These are phyloP conservation scores for Verticillium tricorpus DNA, from an alignment of 2,329 filamentous ascomycete species.

Conservation along the genomic window DNA sequence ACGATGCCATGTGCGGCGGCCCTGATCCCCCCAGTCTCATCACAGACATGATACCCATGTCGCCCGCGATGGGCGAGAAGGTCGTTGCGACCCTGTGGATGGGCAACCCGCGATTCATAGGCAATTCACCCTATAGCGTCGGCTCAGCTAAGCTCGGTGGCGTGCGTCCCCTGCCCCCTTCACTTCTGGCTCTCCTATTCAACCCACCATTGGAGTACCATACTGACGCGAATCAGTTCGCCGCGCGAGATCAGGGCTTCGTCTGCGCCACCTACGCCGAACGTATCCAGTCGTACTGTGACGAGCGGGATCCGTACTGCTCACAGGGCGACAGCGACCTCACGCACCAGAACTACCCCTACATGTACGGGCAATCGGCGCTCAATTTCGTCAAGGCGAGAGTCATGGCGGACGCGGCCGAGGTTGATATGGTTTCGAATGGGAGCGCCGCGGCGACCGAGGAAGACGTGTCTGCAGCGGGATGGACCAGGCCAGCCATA, in stretches of 20 bases:
- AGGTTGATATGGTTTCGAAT: background rate
- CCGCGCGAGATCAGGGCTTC: slow-evolving; percentile 53
- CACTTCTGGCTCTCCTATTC: background rate
- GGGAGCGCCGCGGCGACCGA: background rate
- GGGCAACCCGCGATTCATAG: slow-evolving; percentile 52
- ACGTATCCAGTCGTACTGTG: slow-evolving; percentile 63
- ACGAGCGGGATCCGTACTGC: slow-evolving; percentile 60
- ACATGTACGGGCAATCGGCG: slow-evolving; percentile 55
- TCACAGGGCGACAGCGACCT: slow-evolving; percentile 58
- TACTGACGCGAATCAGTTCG: slow-evolving; percentile 42
- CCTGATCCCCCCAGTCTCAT: slow-evolving; percentile 42
- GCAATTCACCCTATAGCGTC: slow-evolving; percentile 50
- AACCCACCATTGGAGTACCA: background rate
- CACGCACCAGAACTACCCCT: slow-evolving; percentile 60
- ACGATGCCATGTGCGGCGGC: slow-evolving; percentile 56
- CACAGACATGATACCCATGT: slow-evolving; percentile 36
- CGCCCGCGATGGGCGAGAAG: slow-evolving; percentile 39
- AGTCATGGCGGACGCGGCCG: background rate
- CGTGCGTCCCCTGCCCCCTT: slow-evolving; percentile 32
- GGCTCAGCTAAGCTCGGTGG: slow-evolving; percentile 52
- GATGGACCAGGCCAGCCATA: background rate
- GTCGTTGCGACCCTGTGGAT: slow-evolving; percentile 56
- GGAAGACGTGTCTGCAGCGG: background rate
- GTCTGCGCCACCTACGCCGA: slow-evolving; percentile 43
- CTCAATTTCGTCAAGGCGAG: slow-evolving; percentile 49